phyloP scores from a whole-genome alignment of 176 grass and related monocot genomes.

The Tillandsia fasciculata region DNA sequence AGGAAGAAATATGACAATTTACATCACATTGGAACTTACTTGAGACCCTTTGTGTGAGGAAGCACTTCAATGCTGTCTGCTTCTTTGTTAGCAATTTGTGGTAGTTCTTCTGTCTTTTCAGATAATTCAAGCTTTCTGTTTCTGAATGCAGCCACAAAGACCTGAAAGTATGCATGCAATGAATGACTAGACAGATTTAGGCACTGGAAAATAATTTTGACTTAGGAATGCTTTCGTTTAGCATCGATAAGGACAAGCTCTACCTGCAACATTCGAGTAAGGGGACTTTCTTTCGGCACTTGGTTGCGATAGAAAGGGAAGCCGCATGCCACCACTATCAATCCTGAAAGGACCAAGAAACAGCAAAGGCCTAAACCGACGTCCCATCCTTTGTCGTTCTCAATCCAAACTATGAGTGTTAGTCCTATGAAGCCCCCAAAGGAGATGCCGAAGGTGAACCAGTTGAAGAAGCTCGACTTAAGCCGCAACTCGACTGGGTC shows the following conservation, averaged over 20 bases:
- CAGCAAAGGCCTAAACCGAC: slow-evolving; percentile 45
- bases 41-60: slow-evolving; percentile 34
- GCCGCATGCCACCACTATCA: slow-evolving; percentile 34
- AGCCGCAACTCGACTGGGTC: slow-evolving; percentile 29
- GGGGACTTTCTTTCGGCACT: slow-evolving; percentile 44
- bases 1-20: neutral
- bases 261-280: slow-evolving; percentile 64
- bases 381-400: slow-evolving; percentile 48
- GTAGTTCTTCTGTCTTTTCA: slow-evolving; percentile 18
- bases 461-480: slow-evolving; percentile 85
- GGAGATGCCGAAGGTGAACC: slow-evolving; percentile 64
- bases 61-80: slow-evolving; percentile 20
- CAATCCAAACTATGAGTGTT: slow-evolving; percentile 53
- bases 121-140: slow-evolving; percentile 44
- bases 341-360: slow-evolving; percentile 21
- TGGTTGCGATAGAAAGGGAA: slow-evolving; percentile 56
- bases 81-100: slow-evolving; percentile 19
- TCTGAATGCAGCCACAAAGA: slow-evolving; percentile 43
- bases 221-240: too few species aligned
- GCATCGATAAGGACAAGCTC: slow-evolving; percentile 1
- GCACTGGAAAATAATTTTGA: neutral
- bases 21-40: slow-evolving; percentile 24
- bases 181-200: neutral
- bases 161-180: slow-evolving; percentile 23
- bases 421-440: slow-evolving; percentile 52